Evolutionary conservation across 2,329 filamentous ascomycete genomes (phyloP).

Genomic region (Calycina herbarum): DNA sequence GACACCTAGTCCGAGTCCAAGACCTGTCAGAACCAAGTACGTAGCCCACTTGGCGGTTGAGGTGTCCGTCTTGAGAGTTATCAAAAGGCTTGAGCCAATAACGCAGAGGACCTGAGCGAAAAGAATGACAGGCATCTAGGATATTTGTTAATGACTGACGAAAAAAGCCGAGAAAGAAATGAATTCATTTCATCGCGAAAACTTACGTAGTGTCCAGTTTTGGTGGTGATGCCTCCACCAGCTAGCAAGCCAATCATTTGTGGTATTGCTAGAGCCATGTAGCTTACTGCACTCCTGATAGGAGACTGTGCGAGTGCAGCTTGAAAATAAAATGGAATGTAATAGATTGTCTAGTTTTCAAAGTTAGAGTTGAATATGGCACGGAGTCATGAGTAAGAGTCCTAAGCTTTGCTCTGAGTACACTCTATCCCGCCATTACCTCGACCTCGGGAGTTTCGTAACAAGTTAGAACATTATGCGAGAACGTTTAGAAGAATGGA

Average conservation of each 20-base stretch:
- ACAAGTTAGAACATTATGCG: no score
- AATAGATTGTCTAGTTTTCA: neutral
- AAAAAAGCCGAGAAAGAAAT: neutral
- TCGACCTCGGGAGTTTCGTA: no score
- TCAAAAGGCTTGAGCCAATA: constrained; percentile 1
- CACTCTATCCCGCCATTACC: no score
- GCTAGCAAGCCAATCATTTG: neutral
- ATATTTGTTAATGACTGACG: neutral
- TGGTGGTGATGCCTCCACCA: neutral
- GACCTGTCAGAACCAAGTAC: neutral
- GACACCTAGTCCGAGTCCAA: neutral
- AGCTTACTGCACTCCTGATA: neutral
- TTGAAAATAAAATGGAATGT: constrained; percentile 9
- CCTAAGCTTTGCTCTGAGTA: no score
- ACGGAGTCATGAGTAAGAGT: no score
- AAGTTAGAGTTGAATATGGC: neutral
- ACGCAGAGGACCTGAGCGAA: neutral
- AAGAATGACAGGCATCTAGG: neutral
- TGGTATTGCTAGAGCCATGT: neutral
- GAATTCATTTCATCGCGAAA: neutral
- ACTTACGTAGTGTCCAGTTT: constrained; percentile 6
- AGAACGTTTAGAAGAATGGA: no score
- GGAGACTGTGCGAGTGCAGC: neutral
- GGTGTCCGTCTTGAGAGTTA: neutral
- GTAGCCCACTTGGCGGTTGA: neutral